Evolutionary conservation across 2,329 filamentous ascomycete species (phyloP), one percentile per base, ranked within the genome.

Genomic region (Neoscytalidium dimidiatum): DNA sequence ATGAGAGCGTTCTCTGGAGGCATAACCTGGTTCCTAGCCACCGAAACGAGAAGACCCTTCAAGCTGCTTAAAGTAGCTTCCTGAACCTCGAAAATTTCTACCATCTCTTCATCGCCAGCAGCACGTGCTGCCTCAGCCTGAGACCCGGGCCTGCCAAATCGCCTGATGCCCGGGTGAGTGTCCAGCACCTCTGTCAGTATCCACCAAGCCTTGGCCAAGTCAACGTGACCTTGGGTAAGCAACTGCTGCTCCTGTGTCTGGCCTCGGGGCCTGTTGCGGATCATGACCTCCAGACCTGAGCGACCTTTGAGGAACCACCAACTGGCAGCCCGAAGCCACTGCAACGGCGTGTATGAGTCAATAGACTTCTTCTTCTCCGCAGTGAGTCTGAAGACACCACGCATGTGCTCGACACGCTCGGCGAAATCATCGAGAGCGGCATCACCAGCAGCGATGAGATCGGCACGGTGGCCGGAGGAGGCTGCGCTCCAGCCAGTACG

Each of bases 281-380:
- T 88, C 43, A 89, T 83, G 13, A 80, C 77, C 75, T 97, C 94
- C 60, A 97, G 82, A 9, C 88, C 88, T 72, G 89, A 86, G 67
- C 93, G 88, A 21, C 93, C 94, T 69, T 87, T 90, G 51, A 96
- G 74, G 72, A 97, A 96, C 94, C 94, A 97, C 94, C 94, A 97
- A 0, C 92, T 81, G 3, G 88, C 89, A 26, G 88, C 89, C 65
- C 91, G 85, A 9, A 90, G 83, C 80, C 94, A 90, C 66, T 92
- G 87, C 52, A 84, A 82, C 0, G 90, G 83, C 0, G 87, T 81
- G 58, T 86, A 89, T 31, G 85, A 83, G 64, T 86, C 83, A 4
- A 93, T 74, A 0, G 91, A 88, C 67, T 86, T 88, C 31, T 89
- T 82, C 33, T 88, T 85, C 75, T 96, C 92, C 0, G 92, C 89